Conservation (phyloP, 169 alveolate species). For the Toxoplasma gondii region DNA sequence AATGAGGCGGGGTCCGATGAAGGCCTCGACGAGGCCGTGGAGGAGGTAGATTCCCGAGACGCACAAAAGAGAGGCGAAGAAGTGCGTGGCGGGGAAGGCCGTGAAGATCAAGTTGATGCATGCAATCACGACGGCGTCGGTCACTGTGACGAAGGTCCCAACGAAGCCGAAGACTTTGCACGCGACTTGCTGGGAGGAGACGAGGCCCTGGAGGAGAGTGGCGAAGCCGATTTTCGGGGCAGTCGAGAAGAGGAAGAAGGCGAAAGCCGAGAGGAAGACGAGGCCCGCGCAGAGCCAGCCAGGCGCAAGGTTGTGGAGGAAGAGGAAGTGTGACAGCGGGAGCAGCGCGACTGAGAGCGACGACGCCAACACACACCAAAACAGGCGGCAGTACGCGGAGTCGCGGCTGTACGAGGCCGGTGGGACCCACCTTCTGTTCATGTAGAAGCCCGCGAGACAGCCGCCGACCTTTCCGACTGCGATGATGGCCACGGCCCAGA, state of each 20-base stretch:
- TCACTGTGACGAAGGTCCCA: conserved; percentile 60
- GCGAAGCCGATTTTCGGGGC: conserved; percentile 69
- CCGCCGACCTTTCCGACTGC: conserved; percentile 68
- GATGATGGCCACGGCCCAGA: conserved; percentile 19
- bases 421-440: conserved; percentile 48
- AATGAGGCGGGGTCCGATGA: conserved; percentile 41
- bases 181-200: conserved; percentile 56
- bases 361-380: conserved; percentile 44
- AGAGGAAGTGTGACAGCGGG: conserved; percentile 9
- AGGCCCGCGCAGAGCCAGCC: neutral
- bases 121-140: conserved; percentile 60
- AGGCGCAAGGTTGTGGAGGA: neutral
- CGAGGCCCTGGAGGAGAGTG: conserved; percentile 63
- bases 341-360: conserved; percentile 29
- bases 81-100: neutral
- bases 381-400: conserved; percentile 34
- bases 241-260: conserved; percentile 60
- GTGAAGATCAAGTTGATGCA: conserved; percentile 38
- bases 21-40: conserved; percentile 53
- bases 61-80: neutral
- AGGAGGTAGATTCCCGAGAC: conserved; percentile 33
- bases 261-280: conserved; percentile 31
- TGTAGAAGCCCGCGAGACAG: conserved; percentile 38
- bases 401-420: conserved; percentile 43
- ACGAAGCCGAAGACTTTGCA: conserved; percentile 63